Percentiles rank a stretch among this genome's conserved stretches.
These are phyloP conservation scores for Aspergillus clavatus DNA, from an alignment of 2,329 filamentous ascomycete genomes.

Conservation along the genomic window DNA sequence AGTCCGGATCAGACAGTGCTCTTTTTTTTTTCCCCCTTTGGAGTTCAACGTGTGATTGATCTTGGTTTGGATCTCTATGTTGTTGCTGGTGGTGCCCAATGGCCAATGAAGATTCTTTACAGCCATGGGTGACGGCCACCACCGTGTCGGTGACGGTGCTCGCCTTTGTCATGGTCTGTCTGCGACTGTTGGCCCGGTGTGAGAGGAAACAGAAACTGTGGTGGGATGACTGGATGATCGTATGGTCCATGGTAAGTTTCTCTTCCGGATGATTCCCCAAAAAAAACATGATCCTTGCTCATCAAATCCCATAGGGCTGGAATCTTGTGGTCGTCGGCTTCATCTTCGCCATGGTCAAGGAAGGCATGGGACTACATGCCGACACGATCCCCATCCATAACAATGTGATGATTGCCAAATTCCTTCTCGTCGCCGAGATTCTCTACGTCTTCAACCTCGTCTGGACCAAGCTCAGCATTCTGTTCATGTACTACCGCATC, in stretches of 20 bases:
- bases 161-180: constrained; percentile 35
- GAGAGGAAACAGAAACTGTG: constrained; percentile 44
- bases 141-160: constrained; percentile 42
- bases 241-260: constrained; percentile 45
- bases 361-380: constrained; percentile 48
- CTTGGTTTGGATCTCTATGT: no score
- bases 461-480: constrained; percentile 25
- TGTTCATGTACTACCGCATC: constrained; percentile 28
- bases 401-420: constrained; percentile 30
- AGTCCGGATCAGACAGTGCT: neutral
- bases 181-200: constrained; percentile 42
- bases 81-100: no score
- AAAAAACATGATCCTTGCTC: no score
- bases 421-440: constrained; percentile 37
- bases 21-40: no score
- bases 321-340: constrained; percentile 41
- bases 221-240: constrained; percentile 51
- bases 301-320: constrained; percentile 15
- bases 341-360: constrained; percentile 45
- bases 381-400: constrained; percentile 32
- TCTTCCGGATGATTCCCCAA: neutral
- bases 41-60: no score
- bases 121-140: constrained; percentile 43
- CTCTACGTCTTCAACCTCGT: constrained; percentile 35
- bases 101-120: constrained; percentile 28